phyloP scores from a whole-genome alignment of 129 eudicot species.

The Logfia minima region DNA sequence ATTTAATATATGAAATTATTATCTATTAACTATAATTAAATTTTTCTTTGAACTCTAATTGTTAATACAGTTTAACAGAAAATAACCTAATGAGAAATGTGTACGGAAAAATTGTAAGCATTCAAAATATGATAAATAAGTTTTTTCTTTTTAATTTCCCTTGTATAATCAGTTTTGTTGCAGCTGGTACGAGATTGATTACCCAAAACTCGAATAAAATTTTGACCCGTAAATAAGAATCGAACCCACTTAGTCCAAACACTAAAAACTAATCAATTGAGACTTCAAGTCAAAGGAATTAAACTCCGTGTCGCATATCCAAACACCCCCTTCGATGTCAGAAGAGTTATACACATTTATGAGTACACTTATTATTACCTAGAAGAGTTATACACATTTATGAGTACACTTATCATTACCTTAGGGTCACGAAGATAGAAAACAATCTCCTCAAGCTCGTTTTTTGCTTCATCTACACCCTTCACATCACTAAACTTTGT shows the following conservation, averaged over 20 bases:
- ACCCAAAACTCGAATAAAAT: not conserved
- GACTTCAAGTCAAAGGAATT: not conserved
- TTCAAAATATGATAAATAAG: not conserved
- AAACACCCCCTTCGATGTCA: not conserved
- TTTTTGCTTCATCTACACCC: slow-evolving; percentile 99
- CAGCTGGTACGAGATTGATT: not conserved
- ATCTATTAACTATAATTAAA: not conserved
- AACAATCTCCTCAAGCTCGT: slow-evolving; percentile 95
- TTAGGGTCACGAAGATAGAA: slow-evolving; percentile 98
- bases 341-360: no score
- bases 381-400: no score
- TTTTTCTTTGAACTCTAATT: not conserved
- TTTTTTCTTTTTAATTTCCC: not conserved
- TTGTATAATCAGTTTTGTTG: not conserved
- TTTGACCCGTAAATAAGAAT: not conserved
- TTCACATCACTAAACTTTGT: slow-evolving; percentile 89
- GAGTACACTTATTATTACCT: slow-evolving; percentile 51
- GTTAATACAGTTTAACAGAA: not conserved
- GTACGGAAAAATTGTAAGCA: not conserved
- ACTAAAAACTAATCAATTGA: not conserved
- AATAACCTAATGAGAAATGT: not conserved
- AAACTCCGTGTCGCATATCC: no score
- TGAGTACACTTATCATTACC: slow-evolving; percentile 46
- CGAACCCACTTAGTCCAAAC: not conserved
- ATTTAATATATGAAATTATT: not conserved